phyloP scores from a whole-genome alignment of 768 basidiomycete species.

The Suillus fuscotomentosus region DNA sequence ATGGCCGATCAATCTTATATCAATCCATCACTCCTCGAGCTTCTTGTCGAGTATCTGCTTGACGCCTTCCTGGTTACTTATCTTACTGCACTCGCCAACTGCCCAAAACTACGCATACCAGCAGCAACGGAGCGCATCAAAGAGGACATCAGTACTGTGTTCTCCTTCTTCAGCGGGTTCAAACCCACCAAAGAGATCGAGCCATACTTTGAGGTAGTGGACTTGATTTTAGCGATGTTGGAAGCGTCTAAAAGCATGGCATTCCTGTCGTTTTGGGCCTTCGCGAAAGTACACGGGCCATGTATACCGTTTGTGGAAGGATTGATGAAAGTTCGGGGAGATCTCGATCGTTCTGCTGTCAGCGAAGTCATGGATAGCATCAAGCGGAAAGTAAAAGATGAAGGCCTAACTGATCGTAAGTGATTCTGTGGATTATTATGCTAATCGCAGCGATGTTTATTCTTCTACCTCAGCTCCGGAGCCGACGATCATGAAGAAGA shows the following conservation, averaged over 20 bases:
- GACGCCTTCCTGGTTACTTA: slow-evolving; percentile 90
- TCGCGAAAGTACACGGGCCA: slow-evolving; percentile 92
- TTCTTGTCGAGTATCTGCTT: slow-evolving; percentile 89
- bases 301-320: slow-evolving; percentile 90
- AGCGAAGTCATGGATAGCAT: slow-evolving; percentile 93
- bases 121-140: slow-evolving; percentile 80
- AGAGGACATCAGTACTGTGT: slow-evolving; percentile 74
- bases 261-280: slow-evolving; percentile 91
- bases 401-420: slow-evolving; percentile 79
- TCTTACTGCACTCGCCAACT: slow-evolving; percentile 81
- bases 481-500: slow-evolving; percentile 91
- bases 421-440: slow-evolving; percentile 14
- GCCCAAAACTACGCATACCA: slow-evolving; percentile 85
- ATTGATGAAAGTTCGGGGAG: slow-evolving; percentile 84
- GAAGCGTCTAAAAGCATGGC: slow-evolving; percentile 87
- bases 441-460: background rate
- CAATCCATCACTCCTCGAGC: slow-evolving; percentile 86
- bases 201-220: slow-evolving; percentile 79
- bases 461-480: slow-evolving; percentile 55
- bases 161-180: slow-evolving; percentile 76
- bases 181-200: slow-evolving; percentile 82
- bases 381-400: slow-evolving; percentile 90
- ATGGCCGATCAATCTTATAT: slow-evolving; percentile 92
- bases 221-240: slow-evolving; percentile 76
- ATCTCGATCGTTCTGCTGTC: slow-evolving; percentile 85